These are phyloP conservation scores for Ploettnerulaceae sp. DNA, from an alignment of 2,329 filamentous ascomycete species.

Conservation along the genomic window DNA sequence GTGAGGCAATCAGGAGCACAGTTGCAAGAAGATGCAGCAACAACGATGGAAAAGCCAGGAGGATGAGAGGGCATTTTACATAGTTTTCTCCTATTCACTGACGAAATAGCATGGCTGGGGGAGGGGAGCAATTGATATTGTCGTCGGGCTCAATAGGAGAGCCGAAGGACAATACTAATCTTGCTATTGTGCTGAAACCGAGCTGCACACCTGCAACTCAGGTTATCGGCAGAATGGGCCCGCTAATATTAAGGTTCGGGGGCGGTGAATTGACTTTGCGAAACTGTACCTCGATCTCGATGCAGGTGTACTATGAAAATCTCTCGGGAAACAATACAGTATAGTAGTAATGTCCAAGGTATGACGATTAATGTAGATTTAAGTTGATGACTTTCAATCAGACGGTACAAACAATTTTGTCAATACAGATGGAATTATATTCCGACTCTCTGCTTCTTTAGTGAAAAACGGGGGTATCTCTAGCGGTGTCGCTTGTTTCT, in stretches of 20 bases:
- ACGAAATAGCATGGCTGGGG: conserved; percentile 13
- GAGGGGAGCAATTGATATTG: conserved; percentile 16
- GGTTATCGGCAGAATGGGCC: neutral
- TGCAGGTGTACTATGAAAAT: no score
- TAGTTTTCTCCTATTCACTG: conserved; percentile 3
- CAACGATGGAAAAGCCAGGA: conserved; percentile 14
- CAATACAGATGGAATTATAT: no score
- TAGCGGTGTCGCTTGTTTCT: neutral
- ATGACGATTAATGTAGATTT: neutral
- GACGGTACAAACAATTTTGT: no score
- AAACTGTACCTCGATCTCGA: no score
- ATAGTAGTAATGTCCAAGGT: no score
- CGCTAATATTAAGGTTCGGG: conserved; percentile 17
- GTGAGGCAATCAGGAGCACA: conserved; percentile 18
- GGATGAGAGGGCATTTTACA: conserved; percentile 22
- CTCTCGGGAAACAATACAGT: no score
- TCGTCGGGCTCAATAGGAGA: neutral
- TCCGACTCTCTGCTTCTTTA: neutral
- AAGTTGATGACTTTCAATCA: no score
- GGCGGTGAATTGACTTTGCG: conserved; percentile 4
- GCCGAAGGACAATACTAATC: conserved; percentile 5
- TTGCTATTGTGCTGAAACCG: conserved; percentile 25
- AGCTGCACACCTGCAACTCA: conserved; percentile 5
- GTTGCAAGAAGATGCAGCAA: conserved; percentile 22
- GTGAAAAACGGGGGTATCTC: conserved; percentile 7